Percentiles rank a stretch among this genome's conserved stretches.
These are phyloP conservation scores for Tulasnella sp. DNA, from an alignment of 768 basidiomycete species.

Conservation along the genomic window DNA sequence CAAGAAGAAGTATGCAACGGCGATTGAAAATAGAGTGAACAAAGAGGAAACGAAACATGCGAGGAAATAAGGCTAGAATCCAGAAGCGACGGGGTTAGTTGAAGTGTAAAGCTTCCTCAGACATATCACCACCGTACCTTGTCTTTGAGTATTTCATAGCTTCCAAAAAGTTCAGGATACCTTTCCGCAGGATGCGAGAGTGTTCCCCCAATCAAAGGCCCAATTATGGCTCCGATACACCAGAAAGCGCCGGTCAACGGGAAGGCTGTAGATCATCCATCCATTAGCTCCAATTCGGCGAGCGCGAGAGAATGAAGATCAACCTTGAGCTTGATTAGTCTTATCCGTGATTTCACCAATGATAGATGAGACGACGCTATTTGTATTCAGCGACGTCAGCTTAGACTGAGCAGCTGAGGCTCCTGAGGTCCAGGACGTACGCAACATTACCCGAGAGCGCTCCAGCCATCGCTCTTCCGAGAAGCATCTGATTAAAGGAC, in stretches of 20 bases:
- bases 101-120: background rate
- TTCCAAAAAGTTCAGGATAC: slow-evolving; percentile 36
- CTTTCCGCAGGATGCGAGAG: slow-evolving; percentile 45
- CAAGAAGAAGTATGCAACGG: slow-evolving; percentile 39
- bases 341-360: slow-evolving; percentile 55
- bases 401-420: background rate
- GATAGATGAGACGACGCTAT: slow-evolving; percentile 37
- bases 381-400: background rate
- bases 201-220: slow-evolving; percentile 38
- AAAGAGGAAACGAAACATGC: slow-evolving; percentile 42
- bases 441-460: slow-evolving; percentile 12
- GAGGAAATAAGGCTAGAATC: slow-evolving; percentile 36
- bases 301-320: background rate
- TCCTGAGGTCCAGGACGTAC: background rate
- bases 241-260: slow-evolving; percentile 4
- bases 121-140: background rate
- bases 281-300: background rate
- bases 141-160: slow-evolving; percentile 29
- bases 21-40: slow-evolving; percentile 33
- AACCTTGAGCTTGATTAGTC: slow-evolving; percentile 42
- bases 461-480: slow-evolving; percentile 8
- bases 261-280: background rate
- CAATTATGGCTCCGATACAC: slow-evolving; percentile 2
- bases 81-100: background rate
- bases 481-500: background rate